Percentiles rank a stretch among this genome's conserved stretches.
Evolutionary conservation across 495 filamentous ascomycete genomes (phyloP).

Genomic region (Talaromyces liani): DNA sequence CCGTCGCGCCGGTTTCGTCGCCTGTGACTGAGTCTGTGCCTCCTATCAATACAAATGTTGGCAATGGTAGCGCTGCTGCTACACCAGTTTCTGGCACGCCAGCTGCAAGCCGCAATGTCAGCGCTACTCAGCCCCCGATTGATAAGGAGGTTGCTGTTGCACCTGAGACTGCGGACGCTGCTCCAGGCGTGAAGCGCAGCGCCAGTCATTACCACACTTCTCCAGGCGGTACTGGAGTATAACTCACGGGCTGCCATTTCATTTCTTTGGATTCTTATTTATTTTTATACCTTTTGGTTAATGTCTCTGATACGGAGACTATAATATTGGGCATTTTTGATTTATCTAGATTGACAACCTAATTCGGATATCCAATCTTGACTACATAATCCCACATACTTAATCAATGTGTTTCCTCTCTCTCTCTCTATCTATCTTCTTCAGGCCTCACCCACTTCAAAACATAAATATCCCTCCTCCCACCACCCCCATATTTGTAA

Average conservation of each 20-base stretch:
- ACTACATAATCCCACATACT: not conserved
- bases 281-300: not conserved
- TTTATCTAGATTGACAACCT: not conserved
- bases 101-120: constrained; percentile 7
- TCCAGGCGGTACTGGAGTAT: constrained; percentile 15
- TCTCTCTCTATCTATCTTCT: not conserved
- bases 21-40: constrained; percentile 12
- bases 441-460: constrained; percentile 6
- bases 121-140: constrained; percentile 15
- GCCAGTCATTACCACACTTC: constrained; percentile 25
- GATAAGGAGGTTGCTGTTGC: constrained; percentile 11
- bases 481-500: constrained; percentile 11
- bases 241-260: not conserved
- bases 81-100: not conserved
- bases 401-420: no score
- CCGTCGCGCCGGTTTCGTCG: constrained; percentile 8
- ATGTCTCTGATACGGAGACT: no score
- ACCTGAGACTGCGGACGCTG: constrained; percentile 1
- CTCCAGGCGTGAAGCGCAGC: constrained; percentile 18
- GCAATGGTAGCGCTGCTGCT: not conserved
- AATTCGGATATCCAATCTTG: not conserved
- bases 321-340: not conserved
- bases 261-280: not conserved
- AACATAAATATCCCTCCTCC: constrained; percentile 14
- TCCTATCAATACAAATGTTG: constrained; percentile 6